phyloP scores from a whole-genome alignment of 371 early-diverging fungal genomes.

The Mortierella sp. region DNA sequence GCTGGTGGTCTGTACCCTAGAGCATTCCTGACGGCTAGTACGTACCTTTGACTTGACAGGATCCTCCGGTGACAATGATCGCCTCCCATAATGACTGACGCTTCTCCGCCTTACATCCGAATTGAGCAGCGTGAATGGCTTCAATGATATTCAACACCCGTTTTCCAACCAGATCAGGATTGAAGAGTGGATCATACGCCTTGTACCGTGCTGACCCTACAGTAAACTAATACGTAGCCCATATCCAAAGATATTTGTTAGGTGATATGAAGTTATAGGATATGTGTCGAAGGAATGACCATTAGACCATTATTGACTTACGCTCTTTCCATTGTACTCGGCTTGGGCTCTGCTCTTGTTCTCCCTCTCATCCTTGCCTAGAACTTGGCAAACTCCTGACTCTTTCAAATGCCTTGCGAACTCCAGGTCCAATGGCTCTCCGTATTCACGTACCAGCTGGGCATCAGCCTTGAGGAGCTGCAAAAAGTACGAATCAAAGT shows the following conservation, averaged over 20 bases:
- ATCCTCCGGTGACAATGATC: slow-evolving; percentile 79
- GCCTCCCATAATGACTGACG: slow-evolving; percentile 85
- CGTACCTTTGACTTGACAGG: slow-evolving; percentile 60
- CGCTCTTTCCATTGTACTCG: slow-evolving; percentile 71
- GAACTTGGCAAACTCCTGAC: slow-evolving; percentile 65
- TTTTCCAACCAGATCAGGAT: slow-evolving; percentile 61
- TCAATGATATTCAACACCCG: slow-evolving; percentile 65
- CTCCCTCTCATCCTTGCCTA: slow-evolving; percentile 60
- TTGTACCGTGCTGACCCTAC: slow-evolving; percentile 71
- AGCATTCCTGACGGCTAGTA: too few species aligned
- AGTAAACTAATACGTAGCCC: slow-evolving; percentile 66
- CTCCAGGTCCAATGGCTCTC: slow-evolving; percentile 58
- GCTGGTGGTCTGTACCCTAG: too few species aligned
- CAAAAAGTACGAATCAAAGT: slow-evolving; percentile 71
- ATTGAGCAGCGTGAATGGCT: slow-evolving; percentile 71
- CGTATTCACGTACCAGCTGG: slow-evolving; percentile 62
- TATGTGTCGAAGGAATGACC: too few species aligned
- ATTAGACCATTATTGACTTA: too few species aligned
- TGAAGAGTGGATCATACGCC: slow-evolving; percentile 73
- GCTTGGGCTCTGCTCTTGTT: slow-evolving; percentile 58
- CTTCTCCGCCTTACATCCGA: slow-evolving; percentile 80
- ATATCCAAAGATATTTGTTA: too few species aligned
- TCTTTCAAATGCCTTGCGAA: slow-evolving; percentile 72
- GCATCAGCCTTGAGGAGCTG: slow-evolving; percentile 66
- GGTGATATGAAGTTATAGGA: too few species aligned